Evolutionary conservation across 2,329 filamentous ascomycete species (phyloP), one percentile per base, ranked within the genome.

Genomic region (Ophiocordyceps unilateralis): DNA sequence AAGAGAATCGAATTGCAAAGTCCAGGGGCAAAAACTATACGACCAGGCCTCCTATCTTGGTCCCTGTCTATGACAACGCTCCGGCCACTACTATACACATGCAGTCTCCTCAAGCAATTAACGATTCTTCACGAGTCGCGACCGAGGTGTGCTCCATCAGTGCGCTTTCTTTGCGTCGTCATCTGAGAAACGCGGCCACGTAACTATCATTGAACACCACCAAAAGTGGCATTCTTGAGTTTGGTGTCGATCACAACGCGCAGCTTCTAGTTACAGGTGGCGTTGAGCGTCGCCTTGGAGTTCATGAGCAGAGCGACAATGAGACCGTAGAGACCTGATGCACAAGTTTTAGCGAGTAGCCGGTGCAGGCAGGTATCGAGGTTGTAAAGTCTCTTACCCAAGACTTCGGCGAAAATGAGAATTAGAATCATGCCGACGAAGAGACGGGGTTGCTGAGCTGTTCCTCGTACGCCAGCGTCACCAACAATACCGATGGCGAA

Each of bases 261-360:
- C 21, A 17, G 14, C 17, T 24, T 23, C 51, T 53, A 52, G 36
- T 68, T 77, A 66, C 82, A 87, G 47, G 52, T 60, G 53, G 71
- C 72, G 56, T 79, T 74, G 53, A 77, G 66, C 47, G 66, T 67
- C 34, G 82, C 83, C 72, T 91, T 93, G 46, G 91, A 93, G 83
- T 96, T 98, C 93, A 98, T 98, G 61, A 98, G 80, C 60, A 98
- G 83, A 51, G 91, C 91, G 53, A 98, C 91, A 64, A 98, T 98
- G 58, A 98, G 76, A 64, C 91, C 91, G 71, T 98, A 98, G 46
- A 98, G 85, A 91, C 89, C 85, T 91, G 48, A 11, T 22, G 2
- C 39, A 11, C 20, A 17, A 41, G 30, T 41, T 9, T 60, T 47
- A 62, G 59, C 43, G 24, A 43, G 30, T n/a, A n/a, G n/a, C n/a